A percentile compares a stretch with the other conserved stretches of the same genome.
Evolutionary conservation across 345 rosid species (phyloP).

Genomic region (Litchi chinensis): DNA sequence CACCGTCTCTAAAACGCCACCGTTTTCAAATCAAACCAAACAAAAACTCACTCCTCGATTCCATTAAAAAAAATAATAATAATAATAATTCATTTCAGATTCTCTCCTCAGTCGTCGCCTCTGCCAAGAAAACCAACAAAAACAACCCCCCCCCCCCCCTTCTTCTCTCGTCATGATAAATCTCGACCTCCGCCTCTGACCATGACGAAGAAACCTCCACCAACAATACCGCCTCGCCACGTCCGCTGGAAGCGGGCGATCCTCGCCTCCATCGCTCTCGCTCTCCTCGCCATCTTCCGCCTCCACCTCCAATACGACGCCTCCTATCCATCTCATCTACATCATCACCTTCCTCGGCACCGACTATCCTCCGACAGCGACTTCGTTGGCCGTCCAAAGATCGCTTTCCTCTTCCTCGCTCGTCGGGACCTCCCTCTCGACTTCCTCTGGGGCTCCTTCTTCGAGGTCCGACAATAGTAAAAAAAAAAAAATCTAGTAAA

Average conservation of each 20-base stretch:
- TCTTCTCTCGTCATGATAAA: too few relatives aligned
- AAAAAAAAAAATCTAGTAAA: not conserved
- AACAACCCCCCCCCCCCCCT: too few relatives aligned
- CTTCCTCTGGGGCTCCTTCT: slow-evolving; percentile 75
- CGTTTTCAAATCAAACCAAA: too few relatives aligned
- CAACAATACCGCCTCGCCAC: slow-evolving; percentile 35
- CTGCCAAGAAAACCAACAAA: too few relatives aligned
- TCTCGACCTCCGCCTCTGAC: not conserved
- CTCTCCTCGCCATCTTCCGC: slow-evolving; percentile 50
- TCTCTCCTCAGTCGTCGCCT: too few relatives aligned
- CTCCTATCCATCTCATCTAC: slow-evolving; percentile 16
- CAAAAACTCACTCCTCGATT: too few relatives aligned
- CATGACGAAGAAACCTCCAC: slow-evolving; percentile 56
- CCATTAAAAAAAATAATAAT: too few relatives aligned
- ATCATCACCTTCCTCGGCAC: slow-evolving; percentile 35
- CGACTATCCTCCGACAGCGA: slow-evolving; percentile 29
- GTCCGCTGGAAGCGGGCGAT: slow-evolving; percentile 65
- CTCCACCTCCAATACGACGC: slow-evolving; percentile 42
- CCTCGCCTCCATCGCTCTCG: slow-evolving; percentile 52
- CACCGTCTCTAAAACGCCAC: too few relatives aligned
- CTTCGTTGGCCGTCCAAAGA: slow-evolving; percentile 54
- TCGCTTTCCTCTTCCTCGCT: slow-evolving; percentile 64
- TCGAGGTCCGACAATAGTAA: slow-evolving; percentile 46
- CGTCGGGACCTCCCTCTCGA: slow-evolving; percentile 64
- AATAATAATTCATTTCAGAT: too few relatives aligned